phyloP scores from a whole-genome alignment of 1,284 basidiomycete species.

The Chiua sp. region DNA sequence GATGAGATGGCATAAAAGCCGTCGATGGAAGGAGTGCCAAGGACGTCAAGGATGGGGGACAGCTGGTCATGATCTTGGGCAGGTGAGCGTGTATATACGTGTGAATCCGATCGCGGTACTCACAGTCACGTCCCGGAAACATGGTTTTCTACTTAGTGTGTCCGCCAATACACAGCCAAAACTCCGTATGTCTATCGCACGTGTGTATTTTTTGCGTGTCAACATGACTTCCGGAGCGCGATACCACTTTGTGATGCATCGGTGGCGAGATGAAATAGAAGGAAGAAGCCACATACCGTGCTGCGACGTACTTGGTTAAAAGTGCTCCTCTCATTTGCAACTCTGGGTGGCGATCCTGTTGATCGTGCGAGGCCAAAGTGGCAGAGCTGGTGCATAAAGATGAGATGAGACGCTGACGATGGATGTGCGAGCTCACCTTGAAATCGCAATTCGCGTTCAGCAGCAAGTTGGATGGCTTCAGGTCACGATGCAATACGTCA shows the following conservation, averaged over 20 bases:
- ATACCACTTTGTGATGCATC: constrained; percentile 72
- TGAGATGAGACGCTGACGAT: constrained; percentile 12
- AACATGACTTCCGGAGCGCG: constrained; percentile 96
- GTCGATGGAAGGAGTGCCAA: constrained; percentile 90
- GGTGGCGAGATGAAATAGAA: background rate
- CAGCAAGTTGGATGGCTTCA: constrained; percentile 93
- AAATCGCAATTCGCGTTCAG: constrained; percentile 96
- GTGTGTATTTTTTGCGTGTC: constrained; percentile 93
- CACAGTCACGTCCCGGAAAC: constrained; percentile 89
- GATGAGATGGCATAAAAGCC: constrained; percentile 94
- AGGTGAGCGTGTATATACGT: constrained; percentile 2
- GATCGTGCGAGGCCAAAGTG: constrained; percentile 94
- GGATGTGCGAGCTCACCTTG: constrained; percentile 57
- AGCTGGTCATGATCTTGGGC: constrained; percentile 84
- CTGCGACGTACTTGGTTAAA: constrained; percentile 96
- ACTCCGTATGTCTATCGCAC: constrained; percentile 93
- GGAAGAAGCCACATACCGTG: constrained; percentile 53
- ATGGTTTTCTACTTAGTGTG: constrained; percentile 90
- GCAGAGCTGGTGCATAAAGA: constrained; percentile 62
- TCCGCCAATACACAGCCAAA: constrained; percentile 95
- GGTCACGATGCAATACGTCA: constrained; percentile 86
- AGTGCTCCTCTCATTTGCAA: constrained; percentile 81
- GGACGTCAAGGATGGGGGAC: constrained; percentile 84
- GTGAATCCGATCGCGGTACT: constrained; percentile 18
- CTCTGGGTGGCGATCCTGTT: constrained; percentile 79